Percentiles rank a stretch among this genome's conserved stretches.
Conservation (phyloP, 805 yeast species). For the Zygoascus tannicola region DNA sequence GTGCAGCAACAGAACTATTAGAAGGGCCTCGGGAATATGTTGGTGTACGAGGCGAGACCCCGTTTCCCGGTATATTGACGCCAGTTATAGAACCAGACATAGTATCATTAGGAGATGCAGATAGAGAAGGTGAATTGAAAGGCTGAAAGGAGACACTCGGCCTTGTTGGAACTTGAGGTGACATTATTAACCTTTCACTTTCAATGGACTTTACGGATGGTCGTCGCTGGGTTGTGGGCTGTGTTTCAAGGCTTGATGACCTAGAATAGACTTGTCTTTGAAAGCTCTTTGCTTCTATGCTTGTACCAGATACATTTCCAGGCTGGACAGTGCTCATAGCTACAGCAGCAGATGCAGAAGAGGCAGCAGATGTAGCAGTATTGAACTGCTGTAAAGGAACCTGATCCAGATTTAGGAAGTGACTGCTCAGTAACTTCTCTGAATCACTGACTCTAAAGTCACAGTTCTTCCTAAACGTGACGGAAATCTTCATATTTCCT, state of each 20-base stretch:
- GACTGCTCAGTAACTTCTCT: conserved; percentile 53
- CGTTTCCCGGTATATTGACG: conserved; percentile 1
- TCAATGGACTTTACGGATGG: not conserved
- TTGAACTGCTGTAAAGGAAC: conserved; percentile 34
- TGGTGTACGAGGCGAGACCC: conserved; percentile 20
- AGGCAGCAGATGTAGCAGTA: conserved; percentile 56
- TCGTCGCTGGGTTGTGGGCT: not conserved
- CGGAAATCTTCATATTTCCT: conserved; percentile 67
- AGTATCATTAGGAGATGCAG: conserved; percentile 27
- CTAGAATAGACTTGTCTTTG: not conserved
- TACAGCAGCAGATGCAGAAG: conserved; percentile 33
- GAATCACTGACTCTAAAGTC: conserved; percentile 59
- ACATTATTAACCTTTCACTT: too few relatives aligned
- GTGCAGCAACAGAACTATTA: conserved; percentile 33
- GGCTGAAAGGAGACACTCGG: conserved; percentile 40
- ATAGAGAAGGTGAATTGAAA: conserved; percentile 54
- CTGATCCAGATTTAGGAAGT: conserved; percentile 43
- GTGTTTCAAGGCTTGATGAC: not conserved
- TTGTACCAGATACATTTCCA: not conserved
- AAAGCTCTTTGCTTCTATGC: not conserved
- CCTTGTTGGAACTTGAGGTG: not conserved
- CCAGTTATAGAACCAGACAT: not conserved
- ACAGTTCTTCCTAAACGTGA: conserved; percentile 66
- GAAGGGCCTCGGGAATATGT: conserved; percentile 36
- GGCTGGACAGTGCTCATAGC: not conserved